Percentiles rank a stretch among this genome's conserved stretches.
Evolutionary conservation across 768 basidiomycete genomes (phyloP).

Genomic region (Peribolospora baueri): DNA sequence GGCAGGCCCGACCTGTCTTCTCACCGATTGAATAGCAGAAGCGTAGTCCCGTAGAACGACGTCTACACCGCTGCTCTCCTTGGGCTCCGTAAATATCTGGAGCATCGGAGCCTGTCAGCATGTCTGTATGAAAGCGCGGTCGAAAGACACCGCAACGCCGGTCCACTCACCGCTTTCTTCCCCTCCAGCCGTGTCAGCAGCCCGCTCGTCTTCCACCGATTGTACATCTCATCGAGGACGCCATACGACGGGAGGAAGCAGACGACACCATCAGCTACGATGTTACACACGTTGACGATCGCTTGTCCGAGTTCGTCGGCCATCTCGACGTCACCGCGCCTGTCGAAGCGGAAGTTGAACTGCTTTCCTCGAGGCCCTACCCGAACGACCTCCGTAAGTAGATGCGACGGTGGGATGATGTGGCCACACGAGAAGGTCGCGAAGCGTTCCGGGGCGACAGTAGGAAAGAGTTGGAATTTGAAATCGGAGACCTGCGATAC

Average conservation of each 20-base stretch:
- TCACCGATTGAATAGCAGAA: constrained; percentile 19
- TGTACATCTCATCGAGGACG: constrained; percentile 44
- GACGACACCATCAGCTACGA: constrained; percentile 69
- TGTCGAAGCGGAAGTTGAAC: constrained; percentile 57
- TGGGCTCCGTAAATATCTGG: constrained; percentile 76
- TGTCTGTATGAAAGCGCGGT: neutral
- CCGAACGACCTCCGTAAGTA: constrained; percentile 26
- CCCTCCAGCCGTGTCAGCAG: constrained; percentile 34
- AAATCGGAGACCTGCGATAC: constrained; percentile 57
- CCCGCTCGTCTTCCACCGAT: constrained; percentile 39
- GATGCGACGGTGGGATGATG: constrained; percentile 59
- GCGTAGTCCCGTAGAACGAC: constrained; percentile 48
- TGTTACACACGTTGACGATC: constrained; percentile 47
- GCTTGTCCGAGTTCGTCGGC: constrained; percentile 53
- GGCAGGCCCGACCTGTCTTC: neutral
- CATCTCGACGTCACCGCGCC: constrained; percentile 25
- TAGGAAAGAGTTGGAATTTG: constrained; percentile 48
- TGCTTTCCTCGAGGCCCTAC: constrained; percentile 7
- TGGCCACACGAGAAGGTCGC: constrained; percentile 73
- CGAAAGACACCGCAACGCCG: neutral
- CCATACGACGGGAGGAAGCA: constrained; percentile 85
- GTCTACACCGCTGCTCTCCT: constrained; percentile 46
- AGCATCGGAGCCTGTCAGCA: neutral
- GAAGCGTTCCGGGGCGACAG: constrained; percentile 36
- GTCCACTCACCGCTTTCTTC: constrained; percentile 46